These are phyloP conservation scores for Solanum chiquidenum DNA, from an alignment of 257 asterid genomes.

Conservation along the genomic window DNA sequence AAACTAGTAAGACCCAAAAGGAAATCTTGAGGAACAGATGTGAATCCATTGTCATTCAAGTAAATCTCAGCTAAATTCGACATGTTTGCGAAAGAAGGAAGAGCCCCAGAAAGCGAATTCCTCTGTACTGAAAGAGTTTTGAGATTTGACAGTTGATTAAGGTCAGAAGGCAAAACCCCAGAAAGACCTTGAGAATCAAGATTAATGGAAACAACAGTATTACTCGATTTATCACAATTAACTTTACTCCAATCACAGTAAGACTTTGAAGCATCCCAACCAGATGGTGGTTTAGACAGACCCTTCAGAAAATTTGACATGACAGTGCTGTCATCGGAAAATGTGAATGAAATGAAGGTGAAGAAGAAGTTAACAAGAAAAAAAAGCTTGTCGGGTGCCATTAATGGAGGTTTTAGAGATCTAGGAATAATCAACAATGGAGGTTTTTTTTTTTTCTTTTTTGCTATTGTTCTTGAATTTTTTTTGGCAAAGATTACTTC, in stretches of 20 bases:
- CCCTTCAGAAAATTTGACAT: slow-evolving; percentile 46
- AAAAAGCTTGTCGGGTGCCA: slow-evolving; percentile 19
- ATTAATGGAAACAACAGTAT: slow-evolving; percentile 36
- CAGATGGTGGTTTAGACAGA: slow-evolving; percentile 44
- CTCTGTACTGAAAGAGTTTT: slow-evolving; percentile 42
- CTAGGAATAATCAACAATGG: background rate
- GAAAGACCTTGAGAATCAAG: slow-evolving; percentile 42
- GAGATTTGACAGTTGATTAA: slow-evolving; percentile 51
- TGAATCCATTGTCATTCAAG: slow-evolving; percentile 48
- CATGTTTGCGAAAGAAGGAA: slow-evolving; percentile 68
- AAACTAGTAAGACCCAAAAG: slow-evolving; percentile 39
- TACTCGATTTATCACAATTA: slow-evolving; percentile 36
- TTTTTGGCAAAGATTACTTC: background rate
- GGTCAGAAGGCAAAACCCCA: slow-evolving; percentile 59
- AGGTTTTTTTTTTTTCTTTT: background rate
- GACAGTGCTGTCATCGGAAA: slow-evolving; percentile 53
- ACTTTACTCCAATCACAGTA: slow-evolving; percentile 56
- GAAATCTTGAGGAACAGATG: slow-evolving; percentile 39
- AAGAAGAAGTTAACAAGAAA: slow-evolving; percentile 9
- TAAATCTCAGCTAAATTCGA: slow-evolving; percentile 31
- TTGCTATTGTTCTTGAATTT: background rate
- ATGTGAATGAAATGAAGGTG: slow-evolving; percentile 19
- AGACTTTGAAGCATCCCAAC: slow-evolving; percentile 39
- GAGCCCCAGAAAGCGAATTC: slow-evolving; percentile 46
- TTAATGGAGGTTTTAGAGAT: slow-evolving; percentile 6